These are phyloP conservation scores for Polytolypa hystricis DNA, from an alignment of 2,329 filamentous ascomycete species.

Conservation along the genomic window DNA sequence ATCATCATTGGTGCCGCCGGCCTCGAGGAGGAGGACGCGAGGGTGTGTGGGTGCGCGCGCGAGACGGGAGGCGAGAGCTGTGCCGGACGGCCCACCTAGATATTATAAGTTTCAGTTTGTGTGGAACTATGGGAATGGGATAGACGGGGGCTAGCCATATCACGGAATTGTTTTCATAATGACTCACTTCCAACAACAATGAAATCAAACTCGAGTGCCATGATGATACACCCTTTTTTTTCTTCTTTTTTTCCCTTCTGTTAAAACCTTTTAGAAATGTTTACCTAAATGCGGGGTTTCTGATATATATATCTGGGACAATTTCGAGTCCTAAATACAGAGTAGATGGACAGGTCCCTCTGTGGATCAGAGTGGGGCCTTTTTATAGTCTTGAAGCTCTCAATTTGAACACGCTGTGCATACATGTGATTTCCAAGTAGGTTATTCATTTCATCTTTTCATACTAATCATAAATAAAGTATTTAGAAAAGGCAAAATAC, in stretches of 20 bases:
- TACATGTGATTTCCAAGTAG: no score
- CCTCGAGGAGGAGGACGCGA: constrained; percentile 50
- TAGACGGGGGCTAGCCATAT: no score
- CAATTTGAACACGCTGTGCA: background rate
- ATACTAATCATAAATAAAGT: no score
- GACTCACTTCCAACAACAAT: constrained; percentile 33
- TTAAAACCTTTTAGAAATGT: background rate
- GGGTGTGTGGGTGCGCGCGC: constrained; percentile 38
- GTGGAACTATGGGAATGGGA: no score
- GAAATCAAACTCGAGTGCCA: constrained; percentile 20
- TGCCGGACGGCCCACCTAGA: constrained; percentile 55
- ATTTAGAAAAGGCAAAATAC: no score
- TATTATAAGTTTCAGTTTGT: no score
- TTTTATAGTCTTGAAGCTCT: background rate
- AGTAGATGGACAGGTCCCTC: background rate
- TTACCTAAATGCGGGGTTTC: background rate
- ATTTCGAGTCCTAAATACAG: background rate
- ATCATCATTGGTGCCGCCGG: constrained; percentile 42
- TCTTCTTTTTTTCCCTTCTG: background rate
- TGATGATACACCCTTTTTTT: background rate
- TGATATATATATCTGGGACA: background rate
- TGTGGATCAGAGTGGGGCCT: background rate
- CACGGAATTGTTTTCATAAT: no score
- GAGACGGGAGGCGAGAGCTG: constrained; percentile 44
- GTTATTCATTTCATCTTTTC: no score